A percentile compares a stretch with the other conserved stretches of the same genome.
phyloP scores from a whole-genome alignment of 2,329 filamentous ascomycete genomes.

The Cladosporium sp. region DNA sequence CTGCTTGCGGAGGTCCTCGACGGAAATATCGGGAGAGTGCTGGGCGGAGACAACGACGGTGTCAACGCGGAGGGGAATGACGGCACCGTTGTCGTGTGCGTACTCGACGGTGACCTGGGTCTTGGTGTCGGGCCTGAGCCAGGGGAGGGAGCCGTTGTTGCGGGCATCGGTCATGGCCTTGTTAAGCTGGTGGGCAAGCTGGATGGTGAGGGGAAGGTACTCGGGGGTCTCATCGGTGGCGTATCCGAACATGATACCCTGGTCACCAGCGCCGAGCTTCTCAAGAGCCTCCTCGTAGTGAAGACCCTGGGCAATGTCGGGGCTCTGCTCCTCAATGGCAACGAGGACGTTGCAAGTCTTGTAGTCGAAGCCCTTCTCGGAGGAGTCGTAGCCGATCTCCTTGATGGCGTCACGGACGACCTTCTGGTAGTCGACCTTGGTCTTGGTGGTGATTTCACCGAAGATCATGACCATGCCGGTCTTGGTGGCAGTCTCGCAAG shows the following conservation, averaged over 20 bases:
- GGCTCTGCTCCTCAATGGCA: slow-evolving; percentile 98
- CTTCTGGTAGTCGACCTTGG: slow-evolving; percentile 95
- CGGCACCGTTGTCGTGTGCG: slow-evolving; percentile 90
- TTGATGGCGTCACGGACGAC: slow-evolving; percentile 91
- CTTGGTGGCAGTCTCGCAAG: slow-evolving; percentile 99
- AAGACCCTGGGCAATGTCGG: slow-evolving; percentile 97
- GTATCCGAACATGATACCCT: slow-evolving; percentile 99
- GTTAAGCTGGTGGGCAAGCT: slow-evolving; percentile 96
- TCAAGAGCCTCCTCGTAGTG: slow-evolving; percentile 97
- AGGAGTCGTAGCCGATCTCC: slow-evolving; percentile 98
- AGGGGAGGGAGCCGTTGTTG: slow-evolving; percentile 80
- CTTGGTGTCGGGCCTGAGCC: slow-evolving; percentile 98
- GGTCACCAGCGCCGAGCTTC: slow-evolving; percentile 96
- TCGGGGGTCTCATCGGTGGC: slow-evolving; percentile 98
- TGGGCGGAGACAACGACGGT: slow-evolving; percentile 96
- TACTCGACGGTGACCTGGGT: slow-evolving; percentile 99
- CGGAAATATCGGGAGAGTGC: slow-evolving; percentile 82
- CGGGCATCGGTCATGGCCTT: slow-evolving; percentile 87
- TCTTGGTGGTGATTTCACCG: slow-evolving; percentile 97
- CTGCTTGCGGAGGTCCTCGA: slow-evolving; percentile 88
- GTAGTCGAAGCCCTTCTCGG: slow-evolving; percentile 98
- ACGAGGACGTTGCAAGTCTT: slow-evolving; percentile 99
- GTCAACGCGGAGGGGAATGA: slow-evolving; percentile 87
- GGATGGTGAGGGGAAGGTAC: slow-evolving; percentile 88
- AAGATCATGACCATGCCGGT: slow-evolving; percentile 99